Percentiles rank a stretch among this genome's conserved stretches.
These are phyloP conservation scores for Claviceps monticola DNA, from an alignment of 2,329 filamentous ascomycete genomes.

Conservation along the genomic window DNA sequence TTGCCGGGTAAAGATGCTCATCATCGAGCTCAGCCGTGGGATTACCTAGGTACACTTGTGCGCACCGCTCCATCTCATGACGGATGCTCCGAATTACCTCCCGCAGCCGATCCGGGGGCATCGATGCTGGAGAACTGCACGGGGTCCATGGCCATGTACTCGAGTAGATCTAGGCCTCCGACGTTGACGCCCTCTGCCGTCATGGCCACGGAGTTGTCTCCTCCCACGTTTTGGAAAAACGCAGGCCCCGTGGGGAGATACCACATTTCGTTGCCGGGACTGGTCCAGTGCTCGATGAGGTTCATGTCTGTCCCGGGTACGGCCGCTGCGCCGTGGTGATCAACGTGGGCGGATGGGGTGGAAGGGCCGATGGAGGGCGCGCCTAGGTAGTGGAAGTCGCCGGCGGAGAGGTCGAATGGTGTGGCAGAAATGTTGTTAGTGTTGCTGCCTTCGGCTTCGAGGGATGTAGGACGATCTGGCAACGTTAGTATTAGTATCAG, in stretches of 20 bases:
- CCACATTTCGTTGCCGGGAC: slow-evolving; percentile 48
- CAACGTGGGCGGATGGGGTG: slow-evolving; percentile 30
- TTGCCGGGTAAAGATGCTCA: too few species aligned
- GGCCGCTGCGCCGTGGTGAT: slow-evolving; percentile 13
- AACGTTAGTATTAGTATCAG: neutral
- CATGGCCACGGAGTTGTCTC: slow-evolving; percentile 44
- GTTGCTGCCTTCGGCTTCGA: slow-evolving; percentile 27
- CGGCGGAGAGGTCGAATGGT: slow-evolving; percentile 42
- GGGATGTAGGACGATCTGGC: slow-evolving; percentile 22
- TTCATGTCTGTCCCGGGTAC: slow-evolving; percentile 21
- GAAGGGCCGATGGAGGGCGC: slow-evolving; percentile 35
- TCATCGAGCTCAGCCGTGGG: too few species aligned
- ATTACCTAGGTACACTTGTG: too few species aligned
- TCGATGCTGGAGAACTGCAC: slow-evolving; percentile 25
- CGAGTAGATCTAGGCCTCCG: slow-evolving; percentile 50
- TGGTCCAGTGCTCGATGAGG: slow-evolving; percentile 42
- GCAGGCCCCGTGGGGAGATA: slow-evolving; percentile 50
- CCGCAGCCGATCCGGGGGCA: slow-evolving; percentile 10
- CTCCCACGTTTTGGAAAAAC: slow-evolving; percentile 51
- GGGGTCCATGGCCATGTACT: slow-evolving; percentile 52
- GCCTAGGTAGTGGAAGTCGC: slow-evolving; percentile 41
- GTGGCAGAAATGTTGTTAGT: slow-evolving; percentile 49
- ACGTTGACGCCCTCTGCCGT: slow-evolving; percentile 54
- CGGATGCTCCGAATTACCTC: neutral
- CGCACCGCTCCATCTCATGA: too few species aligned